Conservation (phyloP, 371 early-diverging fungal genomes). For the Dichotomocladium elegans region DNA sequence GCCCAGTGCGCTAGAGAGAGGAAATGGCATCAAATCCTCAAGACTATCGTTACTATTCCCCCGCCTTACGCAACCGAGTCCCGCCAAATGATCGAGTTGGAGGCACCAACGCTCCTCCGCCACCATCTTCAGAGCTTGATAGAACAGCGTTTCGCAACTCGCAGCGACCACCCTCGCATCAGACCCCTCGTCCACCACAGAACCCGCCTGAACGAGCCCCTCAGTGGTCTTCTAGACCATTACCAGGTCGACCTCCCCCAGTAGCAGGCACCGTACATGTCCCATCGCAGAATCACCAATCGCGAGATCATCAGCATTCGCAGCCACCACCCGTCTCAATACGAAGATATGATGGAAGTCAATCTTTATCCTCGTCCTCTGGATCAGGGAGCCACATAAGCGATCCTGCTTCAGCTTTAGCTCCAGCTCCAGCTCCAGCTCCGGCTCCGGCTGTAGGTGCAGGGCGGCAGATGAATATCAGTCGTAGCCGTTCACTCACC, state of each 20-base stretch:
- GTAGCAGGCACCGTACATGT: neutral
- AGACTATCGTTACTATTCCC: slow-evolving; percentile 4
- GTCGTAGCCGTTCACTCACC: slow-evolving; percentile 34
- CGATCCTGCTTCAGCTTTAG: slow-evolving; percentile 3
- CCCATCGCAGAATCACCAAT: neutral
- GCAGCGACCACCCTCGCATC: slow-evolving; percentile 1
- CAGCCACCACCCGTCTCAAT: neutral
- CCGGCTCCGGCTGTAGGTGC: neutral
- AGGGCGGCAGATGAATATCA: slow-evolving; percentile 11
- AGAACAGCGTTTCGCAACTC: neutral
- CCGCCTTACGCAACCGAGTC: slow-evolving; percentile 1
- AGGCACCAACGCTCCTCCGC: too few relatives aligned
- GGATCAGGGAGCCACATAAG: neutral
- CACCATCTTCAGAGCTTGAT: neutral
- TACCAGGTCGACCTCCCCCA: neutral
- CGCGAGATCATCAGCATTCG: neutral
- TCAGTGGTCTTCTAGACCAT: neutral
- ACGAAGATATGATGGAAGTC: neutral
- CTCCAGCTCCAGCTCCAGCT: neutral
- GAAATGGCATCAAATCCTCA: neutral
- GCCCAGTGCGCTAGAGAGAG: neutral
- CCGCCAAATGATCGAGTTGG: neutral
- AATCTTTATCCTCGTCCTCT: neutral
- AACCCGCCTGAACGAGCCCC: neutral
- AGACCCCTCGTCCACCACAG: neutral